A percentile compares a stretch with the other conserved stretches of the same genome.
phyloP scores from a whole-genome alignment of 495 filamentous ascomycete genomes.

The Glutinoglossum americanum region DNA sequence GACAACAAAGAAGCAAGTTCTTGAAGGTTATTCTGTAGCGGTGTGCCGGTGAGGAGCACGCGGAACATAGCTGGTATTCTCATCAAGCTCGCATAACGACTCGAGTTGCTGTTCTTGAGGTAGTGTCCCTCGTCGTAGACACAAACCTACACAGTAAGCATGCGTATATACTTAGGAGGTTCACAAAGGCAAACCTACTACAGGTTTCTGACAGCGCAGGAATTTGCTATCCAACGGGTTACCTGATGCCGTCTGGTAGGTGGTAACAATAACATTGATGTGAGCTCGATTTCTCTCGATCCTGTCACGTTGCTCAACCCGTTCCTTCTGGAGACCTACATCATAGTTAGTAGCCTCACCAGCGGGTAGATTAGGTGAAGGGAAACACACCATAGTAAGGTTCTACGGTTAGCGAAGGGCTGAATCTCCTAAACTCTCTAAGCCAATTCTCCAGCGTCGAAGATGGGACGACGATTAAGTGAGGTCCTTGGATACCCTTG shows the following conservation, averaged over 20 bases:
- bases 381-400: conserved; percentile 47
- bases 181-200: conserved; percentile 15
- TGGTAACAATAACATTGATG: conserved; percentile 79
- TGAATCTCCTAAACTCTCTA: conserved; percentile 73
- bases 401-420: conserved; percentile 48
- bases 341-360: neutral
- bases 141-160: conserved; percentile 32
- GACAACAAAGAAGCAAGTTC: conserved; percentile 73
- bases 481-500: conserved; percentile 45
- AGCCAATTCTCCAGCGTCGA: conserved; percentile 94
- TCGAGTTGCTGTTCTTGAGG: conserved; percentile 66
- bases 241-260: conserved; percentile 54
- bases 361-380: neutral
- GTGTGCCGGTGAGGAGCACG: conserved; percentile 78
- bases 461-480: conserved; percentile 73
- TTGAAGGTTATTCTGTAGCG: conserved; percentile 86
- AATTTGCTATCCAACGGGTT: conserved; percentile 46
- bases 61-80: conserved; percentile 56
- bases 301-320: conserved; percentile 39
- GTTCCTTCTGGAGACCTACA: conserved; percentile 30
- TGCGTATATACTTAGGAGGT: neutral
- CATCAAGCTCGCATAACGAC: conserved; percentile 60
- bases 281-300: conserved; percentile 37
- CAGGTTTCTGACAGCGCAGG: conserved; percentile 35
- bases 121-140: conserved; percentile 89